These are phyloP conservation scores for Torulaspora pretoriensis DNA, from an alignment of 1,139 yeast species.

Conservation along the genomic window DNA sequence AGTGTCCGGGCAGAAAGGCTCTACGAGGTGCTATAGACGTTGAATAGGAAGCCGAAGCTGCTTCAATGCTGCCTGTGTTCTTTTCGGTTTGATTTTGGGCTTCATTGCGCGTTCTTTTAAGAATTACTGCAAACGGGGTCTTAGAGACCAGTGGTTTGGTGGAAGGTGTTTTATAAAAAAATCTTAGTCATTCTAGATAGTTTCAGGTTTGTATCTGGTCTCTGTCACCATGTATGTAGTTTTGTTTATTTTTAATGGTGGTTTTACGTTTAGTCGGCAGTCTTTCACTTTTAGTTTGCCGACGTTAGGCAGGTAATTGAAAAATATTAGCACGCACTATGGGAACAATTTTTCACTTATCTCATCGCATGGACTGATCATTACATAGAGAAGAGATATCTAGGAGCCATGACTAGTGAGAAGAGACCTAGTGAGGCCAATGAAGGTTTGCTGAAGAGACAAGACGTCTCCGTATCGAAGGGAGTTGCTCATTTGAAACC, in stretches of 20 bases:
- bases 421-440: slow-evolving; percentile 11
- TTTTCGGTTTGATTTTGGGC: too few species aligned
- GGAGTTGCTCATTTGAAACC: slow-evolving; percentile 68
- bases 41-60: not conserved
- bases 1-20: too few species aligned
- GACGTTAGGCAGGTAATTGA: not conserved
- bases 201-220: too few species aligned
- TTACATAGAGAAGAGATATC: not conserved
- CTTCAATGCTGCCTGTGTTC: not conserved
- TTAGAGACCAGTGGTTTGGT: too few species aligned
- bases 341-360: slow-evolving; percentile 2
- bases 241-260: not conserved
- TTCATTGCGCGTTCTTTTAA: too few species aligned
- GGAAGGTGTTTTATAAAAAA: too few species aligned
- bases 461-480: slow-evolving; percentile 27
- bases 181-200: too few species aligned
- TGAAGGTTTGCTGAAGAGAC: slow-evolving; percentile 13
- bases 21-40: too few species aligned
- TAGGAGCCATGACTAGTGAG: slow-evolving; percentile 9
- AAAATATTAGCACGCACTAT: not conserved
- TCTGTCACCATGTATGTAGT: not conserved
- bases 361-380: slow-evolving; percentile 1
- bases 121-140: too few species aligned
- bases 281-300: not conserved
- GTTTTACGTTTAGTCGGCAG: slow-evolving; percentile 1